Conservation (phyloP, 2,329 filamentous ascomycete species). For the Paecilomyces sp. region DNA sequence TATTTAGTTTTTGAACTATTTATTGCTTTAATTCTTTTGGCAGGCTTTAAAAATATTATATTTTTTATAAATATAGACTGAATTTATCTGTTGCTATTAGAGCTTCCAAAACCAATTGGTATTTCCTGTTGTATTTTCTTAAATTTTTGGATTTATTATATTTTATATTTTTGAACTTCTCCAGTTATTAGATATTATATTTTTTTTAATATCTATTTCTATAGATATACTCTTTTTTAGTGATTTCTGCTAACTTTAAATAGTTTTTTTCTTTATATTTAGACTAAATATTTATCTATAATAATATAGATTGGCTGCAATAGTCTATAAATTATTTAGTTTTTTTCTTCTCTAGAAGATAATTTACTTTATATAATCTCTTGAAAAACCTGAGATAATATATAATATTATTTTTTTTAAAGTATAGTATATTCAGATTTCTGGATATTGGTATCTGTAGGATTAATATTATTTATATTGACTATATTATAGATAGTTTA, state of each 20-base stretch:
- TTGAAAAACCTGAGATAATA: background rate
- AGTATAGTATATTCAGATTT: background rate
- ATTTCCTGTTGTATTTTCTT: background rate
- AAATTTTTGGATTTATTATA: background rate
- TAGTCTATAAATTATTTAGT: background rate
- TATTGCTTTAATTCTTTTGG: background rate
- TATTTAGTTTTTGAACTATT: background rate
- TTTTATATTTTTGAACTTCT: background rate
- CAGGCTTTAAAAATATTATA: background rate
- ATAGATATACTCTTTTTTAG: background rate
- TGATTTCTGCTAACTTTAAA: background rate
- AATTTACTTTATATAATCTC: background rate
- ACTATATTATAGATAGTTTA: too few species aligned
- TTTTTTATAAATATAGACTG: background rate
- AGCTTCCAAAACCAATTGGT: background rate
- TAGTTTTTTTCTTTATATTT: background rate
- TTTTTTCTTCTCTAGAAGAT: background rate
- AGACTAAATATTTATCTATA: background rate
- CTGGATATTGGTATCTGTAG: background rate
- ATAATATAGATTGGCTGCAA: background rate
- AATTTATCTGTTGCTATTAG: background rate
- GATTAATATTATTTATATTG: background rate
- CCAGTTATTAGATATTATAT: background rate
- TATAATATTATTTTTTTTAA: background rate
- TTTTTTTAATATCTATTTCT: background rate